Base-by-base conservation (phyloP, 2,329 filamentous ascomycete genomes). In the Fusarium anguioides region DNA sequence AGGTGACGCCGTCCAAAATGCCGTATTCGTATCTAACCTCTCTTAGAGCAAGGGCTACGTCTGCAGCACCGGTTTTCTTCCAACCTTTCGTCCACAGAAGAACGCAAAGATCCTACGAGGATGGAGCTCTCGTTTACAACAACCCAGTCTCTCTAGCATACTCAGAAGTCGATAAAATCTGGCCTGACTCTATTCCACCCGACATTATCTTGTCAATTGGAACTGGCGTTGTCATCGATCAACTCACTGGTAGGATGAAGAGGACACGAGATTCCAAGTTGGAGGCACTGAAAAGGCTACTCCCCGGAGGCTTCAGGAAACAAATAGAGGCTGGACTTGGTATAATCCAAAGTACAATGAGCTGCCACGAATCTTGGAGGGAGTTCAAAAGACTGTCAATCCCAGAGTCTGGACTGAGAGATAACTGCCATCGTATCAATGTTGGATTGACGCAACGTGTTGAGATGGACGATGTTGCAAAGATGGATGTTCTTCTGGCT, bases 21-120 rank as follows among this genome's bases (percentile, higher is more conserved):
- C 2, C 1, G 1, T 3, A 4, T 5, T 12, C 5, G 4, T 23
- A 15, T 27, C 53, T 62, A 15, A 66, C 41, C 4, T 29, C 12
- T 3, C 29, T 4, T 12, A 67, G 64, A 3, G 61, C 64, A 0
- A 44, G 61, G 46, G 64, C 64, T 6, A 65, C 61, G n/a, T 52
- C 61, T 2, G 57, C 64, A 8, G 60, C 56, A 0, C 61, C 52
- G 2, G 33, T 26, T 7, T 57, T 56, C 8, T 66, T 63, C 17
- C 50, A 56, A 5, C 40, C 58, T 2, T 68, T 59, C 20, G 33
- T 50, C 15, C 41, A 51, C 14, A 18, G 21, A 8, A 21, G 21
- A 1, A 62, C 46, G 5, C 24, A 54, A 15, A 39, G 31, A 10
- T 23, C 27, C 5, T 64, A 63, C 21, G 29, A 54, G 1, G 55